Evolutionary conservation across 78 protist species (phyloP), one percentile per base, ranked within the genome.

Genomic region (Ministeria vibrans): DNA sequence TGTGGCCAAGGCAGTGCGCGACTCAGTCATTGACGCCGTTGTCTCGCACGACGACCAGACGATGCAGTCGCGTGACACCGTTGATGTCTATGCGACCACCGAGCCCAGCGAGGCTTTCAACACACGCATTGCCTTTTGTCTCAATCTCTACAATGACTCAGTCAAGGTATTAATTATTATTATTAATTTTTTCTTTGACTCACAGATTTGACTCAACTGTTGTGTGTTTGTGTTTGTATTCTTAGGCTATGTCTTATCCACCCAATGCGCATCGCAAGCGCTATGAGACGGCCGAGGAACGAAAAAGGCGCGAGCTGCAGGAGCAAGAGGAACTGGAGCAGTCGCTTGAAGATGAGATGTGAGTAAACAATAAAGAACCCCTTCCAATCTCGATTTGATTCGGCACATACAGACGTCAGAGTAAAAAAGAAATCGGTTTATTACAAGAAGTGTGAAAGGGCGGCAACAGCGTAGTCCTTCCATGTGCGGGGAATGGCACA

Each of bases 1-100:
- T 75, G 94, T 86, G n/a, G 93, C 97, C 62, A 90, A 92, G 85
- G 96, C 98, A n/a, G 92, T 94, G 38, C 85, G 83, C 25, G 95
- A 94, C 78, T 92, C 93, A n/a, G 94, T 93, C 20, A 92, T 94
- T 28, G 90, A 85, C 30, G 97, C 97, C 2, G 23, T 73, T 23
- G 79, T 95, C 72, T 90, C 94, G 81, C 98, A 92, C 81, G 87
- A 64, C 36, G 75, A 41, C 9, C 90, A 88, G 6, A 74, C 32
- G 62, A 69, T 95, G 4, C 77, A 63, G 32, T 70, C 90, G n/a
- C 91, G 78, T 73, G 98, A 91, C 20, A 43, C 13, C 28, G 44
- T 46, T 45, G 95, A 94, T 79, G 75, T 87, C 13, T 95, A 95
- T 78, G 22, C 90, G 1, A 92, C 98, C 27, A 75, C 34, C 51